Percentiles rank a stretch among this genome's conserved stretches.
Evolutionary conservation across 345 rosid species (phyloP).

Genomic region (Eucalyptus grandis): DNA sequence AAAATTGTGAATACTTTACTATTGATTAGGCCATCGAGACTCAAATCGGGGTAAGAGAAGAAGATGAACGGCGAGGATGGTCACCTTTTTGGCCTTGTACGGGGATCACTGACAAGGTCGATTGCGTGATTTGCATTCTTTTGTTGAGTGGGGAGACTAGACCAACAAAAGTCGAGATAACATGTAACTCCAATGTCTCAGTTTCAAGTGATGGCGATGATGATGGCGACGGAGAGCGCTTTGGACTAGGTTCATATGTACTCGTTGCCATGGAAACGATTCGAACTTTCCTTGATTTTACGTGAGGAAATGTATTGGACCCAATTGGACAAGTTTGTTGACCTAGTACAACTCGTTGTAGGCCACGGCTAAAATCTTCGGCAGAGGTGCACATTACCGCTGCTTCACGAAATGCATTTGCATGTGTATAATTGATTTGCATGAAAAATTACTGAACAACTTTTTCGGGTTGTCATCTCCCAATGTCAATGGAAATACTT

Average conservation of each 20-base stretch:
- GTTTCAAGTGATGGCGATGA: background rate
- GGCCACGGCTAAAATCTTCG: too few relatives aligned
- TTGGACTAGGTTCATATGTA: background rate
- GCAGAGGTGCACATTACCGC: too few relatives aligned
- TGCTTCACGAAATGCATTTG: too few relatives aligned
- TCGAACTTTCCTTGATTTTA: background rate
- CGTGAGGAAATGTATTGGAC: background rate
- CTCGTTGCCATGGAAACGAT: background rate
- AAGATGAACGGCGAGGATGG: background rate
- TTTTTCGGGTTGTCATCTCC: too few relatives aligned
- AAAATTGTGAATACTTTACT: too few relatives aligned
- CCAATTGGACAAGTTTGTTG: background rate
- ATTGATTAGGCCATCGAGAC: background rate
- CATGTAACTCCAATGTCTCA: background rate
- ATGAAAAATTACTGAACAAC: too few relatives aligned
- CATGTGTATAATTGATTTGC: too few relatives aligned
- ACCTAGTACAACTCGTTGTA: too few relatives aligned
- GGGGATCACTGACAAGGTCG: background rate
- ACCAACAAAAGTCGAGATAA: background rate
- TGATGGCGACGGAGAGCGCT: background rate
- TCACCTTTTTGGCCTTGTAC: background rate
- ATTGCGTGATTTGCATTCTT: background rate
- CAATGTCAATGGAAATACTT: too few relatives aligned
- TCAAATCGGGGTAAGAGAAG: background rate
- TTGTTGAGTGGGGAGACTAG: background rate